These are phyloP conservation scores for Debaryomyces robertsiae DNA, from an alignment of 1,139 yeast genomes.

Conservation along the genomic window DNA sequence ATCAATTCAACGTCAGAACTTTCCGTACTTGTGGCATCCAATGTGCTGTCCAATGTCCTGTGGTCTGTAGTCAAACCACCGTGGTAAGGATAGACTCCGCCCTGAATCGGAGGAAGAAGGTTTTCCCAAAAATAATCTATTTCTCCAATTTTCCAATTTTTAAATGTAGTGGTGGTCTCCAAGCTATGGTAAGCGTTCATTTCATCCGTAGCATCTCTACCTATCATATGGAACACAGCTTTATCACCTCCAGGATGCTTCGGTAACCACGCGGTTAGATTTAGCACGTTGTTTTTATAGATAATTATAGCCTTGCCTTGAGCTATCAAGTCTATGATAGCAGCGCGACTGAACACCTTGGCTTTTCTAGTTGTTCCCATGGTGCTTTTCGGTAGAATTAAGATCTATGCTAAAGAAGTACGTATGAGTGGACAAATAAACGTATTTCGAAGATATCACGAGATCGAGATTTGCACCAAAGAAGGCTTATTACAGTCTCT, in stretches of 20 bases:
- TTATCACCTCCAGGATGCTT: constrained; percentile 89
- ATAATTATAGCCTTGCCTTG: constrained; percentile 73
- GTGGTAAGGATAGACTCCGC: constrained; percentile 52
- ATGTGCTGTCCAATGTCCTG: constrained; percentile 19
- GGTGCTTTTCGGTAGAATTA: background rate
- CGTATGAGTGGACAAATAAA: too few relatives aligned
- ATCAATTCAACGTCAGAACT: constrained; percentile 19
- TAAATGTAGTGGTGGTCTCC: constrained; percentile 54
- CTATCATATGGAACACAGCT: constrained; percentile 81
- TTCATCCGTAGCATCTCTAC: constrained; percentile 89
- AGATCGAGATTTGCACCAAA: too few relatives aligned
- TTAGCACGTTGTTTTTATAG: constrained; percentile 59
- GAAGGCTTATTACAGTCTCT: too few relatives aligned
- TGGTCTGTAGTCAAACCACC: background rate
- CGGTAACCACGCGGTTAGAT: constrained; percentile 69
- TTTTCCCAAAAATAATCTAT: constrained; percentile 70
- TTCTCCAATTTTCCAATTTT: constrained; percentile 61
- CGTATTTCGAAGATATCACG: too few relatives aligned
- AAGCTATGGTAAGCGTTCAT: constrained; percentile 79
- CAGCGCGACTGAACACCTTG: constrained; percentile 18
- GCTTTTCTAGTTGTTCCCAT: constrained; percentile 1
- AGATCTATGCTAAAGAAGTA: background rate
- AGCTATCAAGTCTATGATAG: constrained; percentile 53
- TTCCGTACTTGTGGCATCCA: constrained; percentile 20
- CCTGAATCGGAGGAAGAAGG: constrained; percentile 86